A percentile compares a stretch with the other conserved stretches of the same genome.
These are phyloP conservation scores for Maudiozyma serrabonitensis DNA, from an alignment of 805 yeast species.

Conservation along the genomic window DNA sequence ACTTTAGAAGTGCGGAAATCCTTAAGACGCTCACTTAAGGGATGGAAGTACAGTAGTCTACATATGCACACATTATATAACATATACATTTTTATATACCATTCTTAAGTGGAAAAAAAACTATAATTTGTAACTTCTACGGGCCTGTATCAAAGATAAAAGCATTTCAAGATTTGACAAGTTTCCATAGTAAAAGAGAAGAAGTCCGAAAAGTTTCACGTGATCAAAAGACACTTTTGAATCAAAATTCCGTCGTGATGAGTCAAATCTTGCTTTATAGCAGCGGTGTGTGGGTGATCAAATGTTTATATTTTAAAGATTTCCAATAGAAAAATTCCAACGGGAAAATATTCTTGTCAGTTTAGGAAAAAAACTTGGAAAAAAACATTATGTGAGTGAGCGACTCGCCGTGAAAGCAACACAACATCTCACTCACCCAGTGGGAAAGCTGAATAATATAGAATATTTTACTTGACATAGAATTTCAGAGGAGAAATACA, in stretches of 20 bases:
- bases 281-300: neutral
- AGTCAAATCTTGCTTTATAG: neutral
- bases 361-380: neutral
- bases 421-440: no score
- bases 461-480: no score
- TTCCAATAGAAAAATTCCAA: neutral
- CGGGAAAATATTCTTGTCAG: neutral
- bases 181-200: neutral
- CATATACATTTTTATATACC: no score
- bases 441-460: no score
- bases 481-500: no score
- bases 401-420: neutral
- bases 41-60: neutral
- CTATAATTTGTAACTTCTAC: no score
- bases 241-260: neutral
- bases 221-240: slow-evolving; percentile 1
- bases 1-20: slow-evolving; percentile 30
- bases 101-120: no score
- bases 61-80: neutral
- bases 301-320: neutral
- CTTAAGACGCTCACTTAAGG: neutral
- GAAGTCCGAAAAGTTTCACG: neutral
- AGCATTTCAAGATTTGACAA: no score
- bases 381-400: neutral
- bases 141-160: no score